Conservation (phyloP, 179 eudicot species). For the Patellifolia procumbens region DNA sequence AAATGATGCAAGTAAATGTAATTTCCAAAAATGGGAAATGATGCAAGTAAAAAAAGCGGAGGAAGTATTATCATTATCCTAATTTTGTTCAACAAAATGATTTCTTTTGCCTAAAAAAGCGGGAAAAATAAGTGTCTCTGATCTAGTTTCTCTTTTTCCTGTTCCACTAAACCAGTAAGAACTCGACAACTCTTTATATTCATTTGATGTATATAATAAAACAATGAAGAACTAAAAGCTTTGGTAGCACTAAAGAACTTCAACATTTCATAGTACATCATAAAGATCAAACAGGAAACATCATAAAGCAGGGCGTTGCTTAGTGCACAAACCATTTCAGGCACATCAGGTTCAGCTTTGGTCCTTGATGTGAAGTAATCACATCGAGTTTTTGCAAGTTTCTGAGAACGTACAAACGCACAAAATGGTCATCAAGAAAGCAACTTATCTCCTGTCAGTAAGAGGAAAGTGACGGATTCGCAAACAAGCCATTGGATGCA, state of each 20-base stretch:
- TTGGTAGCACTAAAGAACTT: not conserved
- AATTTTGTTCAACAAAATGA: not conserved
- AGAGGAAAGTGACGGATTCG: not conserved
- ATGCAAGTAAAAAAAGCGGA: too few species aligned
- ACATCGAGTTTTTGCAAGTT: not conserved
- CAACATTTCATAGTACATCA: not conserved
- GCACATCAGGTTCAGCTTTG: conserved; percentile 10
- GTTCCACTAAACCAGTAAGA: conserved; percentile 6
- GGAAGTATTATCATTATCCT: not conserved
- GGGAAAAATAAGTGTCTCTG: not conserved
- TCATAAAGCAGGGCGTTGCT: conserved; percentile 1
- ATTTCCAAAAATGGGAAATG: too few species aligned
- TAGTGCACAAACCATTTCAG: conserved; percentile 18
- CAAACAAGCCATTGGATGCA: not conserved
- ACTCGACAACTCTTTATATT: not conserved
- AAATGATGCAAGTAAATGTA: too few species aligned
- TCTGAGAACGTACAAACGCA: conserved; percentile 8
- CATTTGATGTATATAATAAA: not conserved
- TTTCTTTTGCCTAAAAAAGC: not conserved
- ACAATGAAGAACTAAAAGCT: not conserved
- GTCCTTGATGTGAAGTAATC: conserved; percentile 14
- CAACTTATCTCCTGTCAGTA: not conserved
- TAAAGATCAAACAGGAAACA: conserved; percentile 18
- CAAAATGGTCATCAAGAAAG: not conserved
- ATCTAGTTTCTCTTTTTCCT: not conserved